Evolutionary conservation across 768 basidiomycete species (phyloP), one percentile per base, ranked within the genome.

Genomic region (Rickenella mellea): DNA sequence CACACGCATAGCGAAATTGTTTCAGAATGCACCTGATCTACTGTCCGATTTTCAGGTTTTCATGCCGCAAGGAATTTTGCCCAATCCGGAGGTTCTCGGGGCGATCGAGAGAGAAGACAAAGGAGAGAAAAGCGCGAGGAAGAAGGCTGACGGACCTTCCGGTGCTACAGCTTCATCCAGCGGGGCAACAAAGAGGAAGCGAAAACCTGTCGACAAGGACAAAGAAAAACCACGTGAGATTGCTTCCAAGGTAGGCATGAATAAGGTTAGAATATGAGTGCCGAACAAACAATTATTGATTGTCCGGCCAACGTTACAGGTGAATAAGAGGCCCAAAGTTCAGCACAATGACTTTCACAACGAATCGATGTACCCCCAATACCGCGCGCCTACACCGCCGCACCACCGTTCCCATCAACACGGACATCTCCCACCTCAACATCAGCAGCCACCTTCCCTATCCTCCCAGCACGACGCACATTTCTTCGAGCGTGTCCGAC

Each of bases 401-500:
- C 60, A 58, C 10, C 53, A 50, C 11, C 55, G 55, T 15, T 48
- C 50, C 9, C 30, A 44, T 21, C 52, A 44, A 31, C 43, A 30
- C 27, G 31, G 32, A 9, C 48, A 17, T 37, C 37, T 42, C 35
- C n/a, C 46, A 26, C 39, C 40, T 38, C 42, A 46, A 9, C 47
- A 52, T 1, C 54, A 47, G 21, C 44, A 43, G 6, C 47, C 52
- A 0, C 28, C 55, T 1, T 42, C 54, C 4, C 37, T 48, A 15
- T 49, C 55, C 6, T 56, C 48, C 25, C 33, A 24, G 35, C 53
- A 48, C n/a, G 74, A 79, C 21, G 82, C 91, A 39, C 81, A 81
- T 42, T 97, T 97, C 64, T 99, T 99, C 58, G 92, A 96, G 45
- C 83, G 84, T 21, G 90, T 97, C 38, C 83, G 80, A 52, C 76